Evolutionary conservation across 2,329 filamentous ascomycete species (phyloP).

Genomic region (Monosporascus ibericus): DNA sequence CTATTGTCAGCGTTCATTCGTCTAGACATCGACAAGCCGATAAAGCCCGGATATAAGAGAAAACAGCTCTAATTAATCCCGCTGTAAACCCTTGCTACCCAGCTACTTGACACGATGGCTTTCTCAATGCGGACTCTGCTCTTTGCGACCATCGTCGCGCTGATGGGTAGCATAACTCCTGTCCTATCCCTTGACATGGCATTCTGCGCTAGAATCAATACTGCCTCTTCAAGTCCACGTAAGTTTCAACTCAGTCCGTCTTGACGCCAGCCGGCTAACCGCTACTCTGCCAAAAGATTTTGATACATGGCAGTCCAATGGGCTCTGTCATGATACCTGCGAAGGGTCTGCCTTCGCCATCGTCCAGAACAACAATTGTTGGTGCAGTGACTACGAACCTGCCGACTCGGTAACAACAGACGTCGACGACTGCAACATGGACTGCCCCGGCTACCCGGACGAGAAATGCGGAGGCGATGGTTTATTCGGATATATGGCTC

Average conservation of each 20-base stretch:
- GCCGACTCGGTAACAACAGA: constrained; percentile 33
- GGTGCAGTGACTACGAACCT: constrained; percentile 68
- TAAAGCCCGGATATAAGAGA: background rate
- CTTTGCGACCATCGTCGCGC: constrained; percentile 14
- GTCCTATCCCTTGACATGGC: constrained; percentile 28
- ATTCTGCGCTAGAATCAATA: constrained; percentile 44
- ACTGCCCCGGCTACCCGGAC: constrained; percentile 62
- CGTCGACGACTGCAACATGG: constrained; percentile 42
- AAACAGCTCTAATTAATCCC: constrained; percentile 4
- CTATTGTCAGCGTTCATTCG: background rate
- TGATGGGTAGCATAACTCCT: constrained; percentile 13
- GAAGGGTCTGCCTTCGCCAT: constrained; percentile 60
- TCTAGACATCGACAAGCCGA: background rate
- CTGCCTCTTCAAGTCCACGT: constrained; percentile 35
- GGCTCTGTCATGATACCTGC: constrained; percentile 60
- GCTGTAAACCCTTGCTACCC: constrained; percentile 4
- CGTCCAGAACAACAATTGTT: constrained; percentile 59
- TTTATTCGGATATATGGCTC: constrained; percentile 60
- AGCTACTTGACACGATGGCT: constrained; percentile 14
- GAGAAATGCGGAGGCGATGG: constrained; percentile 60
- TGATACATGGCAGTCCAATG: constrained; percentile 61
- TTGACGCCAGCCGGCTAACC: constrained; percentile 5
- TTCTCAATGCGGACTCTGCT: constrained; percentile 11
- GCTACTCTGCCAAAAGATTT: constrained; percentile 32
- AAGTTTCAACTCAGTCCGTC: constrained; percentile 19